Evolutionary conservation across 1,284 basidiomycete genomes (phyloP).

Genomic region (Boletus sp.): DNA sequence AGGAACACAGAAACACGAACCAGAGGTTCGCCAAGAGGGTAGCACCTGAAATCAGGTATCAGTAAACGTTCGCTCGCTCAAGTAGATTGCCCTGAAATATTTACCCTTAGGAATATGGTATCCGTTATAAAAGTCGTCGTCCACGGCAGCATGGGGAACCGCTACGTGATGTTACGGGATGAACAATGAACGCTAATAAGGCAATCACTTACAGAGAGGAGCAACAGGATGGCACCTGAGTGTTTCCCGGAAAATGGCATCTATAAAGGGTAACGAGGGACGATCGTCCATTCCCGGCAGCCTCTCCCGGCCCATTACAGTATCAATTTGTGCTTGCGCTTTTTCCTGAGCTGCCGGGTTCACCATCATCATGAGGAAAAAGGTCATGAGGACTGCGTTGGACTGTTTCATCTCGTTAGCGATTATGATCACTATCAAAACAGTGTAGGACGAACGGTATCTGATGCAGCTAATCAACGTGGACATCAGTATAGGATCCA

Average conservation of each 20-base stretch:
- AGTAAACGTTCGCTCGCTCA: neutral
- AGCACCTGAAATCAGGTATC: slow-evolving; percentile 3
- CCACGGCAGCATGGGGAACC: slow-evolving; percentile 6
- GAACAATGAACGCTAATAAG: neutral
- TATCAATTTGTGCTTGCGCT: neutral
- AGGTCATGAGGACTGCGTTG: neutral
- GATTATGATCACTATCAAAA: too few species aligned
- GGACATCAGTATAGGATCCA: neutral
- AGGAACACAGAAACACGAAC: slow-evolving; percentile 1
- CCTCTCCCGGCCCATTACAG: neutral
- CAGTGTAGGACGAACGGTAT: too few species aligned
- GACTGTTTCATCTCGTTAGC: too few species aligned
- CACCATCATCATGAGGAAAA: slow-evolving; percentile 2
- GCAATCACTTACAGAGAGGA: slow-evolving; percentile 12
- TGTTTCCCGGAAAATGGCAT: slow-evolving; percentile 1
- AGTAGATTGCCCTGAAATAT: too few species aligned
- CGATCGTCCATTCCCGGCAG: slow-evolving; percentile 1
- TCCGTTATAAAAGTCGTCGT: slow-evolving; percentile 1
- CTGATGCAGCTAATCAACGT: neutral
- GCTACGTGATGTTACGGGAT: neutral
- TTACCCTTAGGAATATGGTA: slow-evolving; percentile 13
- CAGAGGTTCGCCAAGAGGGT: slow-evolving; percentile 14
- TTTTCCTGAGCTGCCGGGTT: neutral
- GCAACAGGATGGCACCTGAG: neutral
- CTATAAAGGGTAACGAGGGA: neutral